A percentile compares a stretch with the other conserved stretches of the same genome.
These are phyloP conservation scores for Coemansia sp. DNA, from an alignment of 192 early-diverging fungal genomes.

Conservation along the genomic window DNA sequence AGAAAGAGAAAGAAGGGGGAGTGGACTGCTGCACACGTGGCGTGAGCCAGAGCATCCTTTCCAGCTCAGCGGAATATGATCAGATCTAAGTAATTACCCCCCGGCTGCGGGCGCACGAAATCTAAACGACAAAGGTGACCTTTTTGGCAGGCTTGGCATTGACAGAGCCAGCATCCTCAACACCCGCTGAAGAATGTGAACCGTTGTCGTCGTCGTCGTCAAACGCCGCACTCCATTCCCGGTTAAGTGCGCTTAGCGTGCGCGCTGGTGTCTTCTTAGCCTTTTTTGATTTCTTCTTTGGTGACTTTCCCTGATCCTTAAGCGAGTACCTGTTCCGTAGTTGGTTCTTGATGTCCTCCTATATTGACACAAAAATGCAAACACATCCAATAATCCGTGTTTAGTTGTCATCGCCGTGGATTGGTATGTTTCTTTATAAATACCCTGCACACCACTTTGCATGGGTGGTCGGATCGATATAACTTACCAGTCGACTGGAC, in stretches of 20 bases:
- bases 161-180: slow-evolving; percentile 4
- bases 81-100: neutral
- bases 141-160: slow-evolving; percentile 20
- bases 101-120: neutral
- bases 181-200: neutral
- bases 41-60: neutral
- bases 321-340: slow-evolving; percentile 32
- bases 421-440: too few species aligned
- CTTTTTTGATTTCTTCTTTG: slow-evolving; percentile 22
- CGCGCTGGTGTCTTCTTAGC: slow-evolving; percentile 11
- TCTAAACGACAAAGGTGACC: slow-evolving; percentile 31
- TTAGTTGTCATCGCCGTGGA: neutral
- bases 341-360: slow-evolving; percentile 44
- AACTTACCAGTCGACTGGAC: slow-evolving; percentile 22
- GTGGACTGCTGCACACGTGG: neutral
- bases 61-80: neutral
- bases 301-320: neutral
- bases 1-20: slow-evolving; percentile 5
- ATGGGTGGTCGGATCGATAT: neutral
- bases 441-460: neutral
- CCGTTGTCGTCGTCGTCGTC: slow-evolving; percentile 1
- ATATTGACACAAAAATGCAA: slow-evolving; percentile 3
- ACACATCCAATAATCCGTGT: neutral
- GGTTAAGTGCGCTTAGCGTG: slow-evolving; percentile 43
- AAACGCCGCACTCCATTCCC: slow-evolving; percentile 30